Evolutionary conservation across 164 flowering plant species (phyloP), one percentile per base, ranked within the genome.

Genomic region (Dillenia turbinata): DNA sequence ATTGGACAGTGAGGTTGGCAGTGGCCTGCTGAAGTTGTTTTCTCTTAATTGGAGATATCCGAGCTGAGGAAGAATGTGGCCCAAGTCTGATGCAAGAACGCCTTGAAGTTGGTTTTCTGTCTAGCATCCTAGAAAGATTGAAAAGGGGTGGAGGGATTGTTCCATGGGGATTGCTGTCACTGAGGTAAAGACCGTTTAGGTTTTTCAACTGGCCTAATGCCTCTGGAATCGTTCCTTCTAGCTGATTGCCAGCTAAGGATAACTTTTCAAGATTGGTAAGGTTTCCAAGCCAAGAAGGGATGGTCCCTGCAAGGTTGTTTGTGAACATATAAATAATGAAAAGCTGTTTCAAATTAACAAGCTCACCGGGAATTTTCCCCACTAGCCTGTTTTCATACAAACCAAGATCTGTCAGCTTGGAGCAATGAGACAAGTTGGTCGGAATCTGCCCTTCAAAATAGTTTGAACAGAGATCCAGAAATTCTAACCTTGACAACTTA

Each of bases 391-490:
- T 55, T 11, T 16, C 9, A 14, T 9, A 3, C 8, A 26, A 26
- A 5, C 9, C 45, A 24, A 55, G 11, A 26, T 7, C 7, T 12
- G 5, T 12, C 10, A 55, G 45, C 15, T 54, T 47, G 10, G 44
- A 12, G 51, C 70, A 60, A 13, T 16, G 16, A 4, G 53, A 46
- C 11, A 67, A 43, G 22, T 40, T 22, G 24, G 12, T 49, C 1
- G 64, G 70, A 60, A 59, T 67, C 22, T 12, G 17, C n/a, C 70
- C 64, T 2, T 16, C 44, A 1, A 67, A 16, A 52, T 9, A 6
- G 43, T 66, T 66, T 7, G 3, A 8, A 17, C 57, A 19, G 46
- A 60, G 43, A 13, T 59, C 46, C 46, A 66, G 40, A 4, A n/a
- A 10, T 46, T 33, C 47, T 13, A 58, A 50, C 49, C 60, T 54